Evolutionary conservation across 2,329 filamentous ascomycete genomes (phyloP).

Genomic region (Clarireedia paspali): DNA sequence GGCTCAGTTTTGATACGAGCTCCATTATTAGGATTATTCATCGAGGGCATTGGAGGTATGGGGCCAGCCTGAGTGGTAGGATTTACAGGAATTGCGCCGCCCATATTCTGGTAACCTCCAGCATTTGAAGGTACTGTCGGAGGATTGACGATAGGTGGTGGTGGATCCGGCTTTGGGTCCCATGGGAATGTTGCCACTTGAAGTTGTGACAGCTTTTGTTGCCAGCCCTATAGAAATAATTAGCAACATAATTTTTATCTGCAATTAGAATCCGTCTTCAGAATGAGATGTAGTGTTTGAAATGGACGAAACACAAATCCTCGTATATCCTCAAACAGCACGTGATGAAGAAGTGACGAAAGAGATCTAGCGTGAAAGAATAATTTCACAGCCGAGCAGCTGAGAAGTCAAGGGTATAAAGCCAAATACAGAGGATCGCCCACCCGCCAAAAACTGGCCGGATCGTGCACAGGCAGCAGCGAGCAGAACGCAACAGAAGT

Average conservation of each 20-base stretch:
- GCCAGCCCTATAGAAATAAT: slow-evolving; percentile 69
- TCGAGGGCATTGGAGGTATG: slow-evolving; percentile 15
- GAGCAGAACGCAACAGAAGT: background rate
- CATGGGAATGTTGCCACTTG: slow-evolving; percentile 87
- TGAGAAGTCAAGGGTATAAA: slow-evolving; percentile 25
- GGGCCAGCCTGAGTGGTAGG: slow-evolving; percentile 8
- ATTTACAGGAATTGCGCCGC: slow-evolving; percentile 19
- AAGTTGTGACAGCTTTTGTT: slow-evolving; percentile 78
- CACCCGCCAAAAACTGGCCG: slow-evolving; percentile 21
- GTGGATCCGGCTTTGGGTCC: slow-evolving; percentile 75
- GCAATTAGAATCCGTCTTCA: too few species aligned
- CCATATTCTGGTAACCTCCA: slow-evolving; percentile 24
- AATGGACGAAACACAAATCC: background rate
- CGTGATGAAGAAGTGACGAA: slow-evolving; percentile 14
- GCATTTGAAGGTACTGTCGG: slow-evolving; percentile 29
- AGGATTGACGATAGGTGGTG: slow-evolving; percentile 32
- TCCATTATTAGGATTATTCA: slow-evolving; percentile 19
- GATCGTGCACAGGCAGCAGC: slow-evolving; percentile 16
- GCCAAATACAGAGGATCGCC: slow-evolving; percentile 29
- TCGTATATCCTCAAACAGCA: slow-evolving; percentile 2
- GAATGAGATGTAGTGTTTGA: background rate
- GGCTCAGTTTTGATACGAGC: slow-evolving; percentile 38
- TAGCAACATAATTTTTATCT: background rate
- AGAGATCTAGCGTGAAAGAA: slow-evolving; percentile 20
- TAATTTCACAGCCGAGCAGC: slow-evolving; percentile 21